Evolutionary conservation across 2,329 filamentous ascomycete genomes (phyloP).

Genomic region (Exophiala sp.): DNA sequence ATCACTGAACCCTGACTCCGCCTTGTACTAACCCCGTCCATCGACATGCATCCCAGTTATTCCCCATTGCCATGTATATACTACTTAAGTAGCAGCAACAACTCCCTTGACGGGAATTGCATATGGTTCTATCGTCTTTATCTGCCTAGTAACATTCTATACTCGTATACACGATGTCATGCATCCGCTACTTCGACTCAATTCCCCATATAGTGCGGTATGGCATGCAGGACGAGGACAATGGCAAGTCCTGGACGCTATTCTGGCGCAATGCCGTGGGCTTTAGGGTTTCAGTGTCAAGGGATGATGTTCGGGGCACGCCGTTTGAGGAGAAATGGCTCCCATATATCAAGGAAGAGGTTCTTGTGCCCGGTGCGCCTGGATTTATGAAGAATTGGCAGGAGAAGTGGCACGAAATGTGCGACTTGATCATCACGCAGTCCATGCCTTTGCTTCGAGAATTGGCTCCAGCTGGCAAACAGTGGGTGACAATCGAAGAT

Average conservation of each 20-base stretch:
- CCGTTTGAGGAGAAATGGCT: conserved; percentile 3
- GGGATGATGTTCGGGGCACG: conserved; percentile 5
- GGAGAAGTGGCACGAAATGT: conserved; percentile 6
- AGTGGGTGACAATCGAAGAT: conserved; percentile 10
- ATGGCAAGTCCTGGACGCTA: conserved; percentile 3
- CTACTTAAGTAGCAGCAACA: background rate
- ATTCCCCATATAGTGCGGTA: conserved; percentile 12
- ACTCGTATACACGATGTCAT: too few relatives aligned
- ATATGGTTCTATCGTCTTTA: too few relatives aligned
- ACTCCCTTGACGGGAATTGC: background rate
- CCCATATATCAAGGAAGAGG: background rate
- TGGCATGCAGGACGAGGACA: conserved; percentile 12
- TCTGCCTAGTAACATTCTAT: too few relatives aligned
- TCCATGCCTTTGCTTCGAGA: conserved; percentile 6
- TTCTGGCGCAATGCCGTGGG: conserved; percentile 8
- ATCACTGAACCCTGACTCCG: too few relatives aligned
- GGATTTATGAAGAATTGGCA: conserved; percentile 1
- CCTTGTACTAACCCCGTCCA: too few relatives aligned
- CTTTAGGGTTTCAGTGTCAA: conserved; percentile 1
- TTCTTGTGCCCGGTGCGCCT: background rate
- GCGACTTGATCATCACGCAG: conserved; percentile 9
- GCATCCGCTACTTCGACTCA: conserved; percentile 7
- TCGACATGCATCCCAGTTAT: too few relatives aligned
- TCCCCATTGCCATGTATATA: too few relatives aligned
- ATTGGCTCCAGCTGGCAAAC: conserved; percentile 4